Conservation (phyloP, 2,329 filamentous ascomycete genomes). For the Herpotrichia juniperi region DNA sequence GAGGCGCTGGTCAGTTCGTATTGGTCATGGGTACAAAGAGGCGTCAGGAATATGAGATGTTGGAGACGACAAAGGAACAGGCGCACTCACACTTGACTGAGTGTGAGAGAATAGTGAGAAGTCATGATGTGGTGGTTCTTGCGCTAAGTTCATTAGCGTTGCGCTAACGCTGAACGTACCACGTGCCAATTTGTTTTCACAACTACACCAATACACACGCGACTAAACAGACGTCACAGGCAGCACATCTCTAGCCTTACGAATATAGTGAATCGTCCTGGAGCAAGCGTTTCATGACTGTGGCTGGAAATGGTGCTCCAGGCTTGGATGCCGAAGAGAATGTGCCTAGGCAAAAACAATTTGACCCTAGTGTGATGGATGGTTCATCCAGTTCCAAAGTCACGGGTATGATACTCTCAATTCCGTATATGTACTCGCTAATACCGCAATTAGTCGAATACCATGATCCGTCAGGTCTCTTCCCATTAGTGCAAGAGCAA, state of each 20-base stretch:
- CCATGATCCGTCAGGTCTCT: conserved; percentile 89
- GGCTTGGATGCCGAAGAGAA: conserved; percentile 42
- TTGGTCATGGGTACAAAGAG: conserved; percentile 8
- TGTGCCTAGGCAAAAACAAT: conserved; percentile 36
- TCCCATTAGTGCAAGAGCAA: conserved; percentile 78
- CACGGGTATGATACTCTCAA: conserved; percentile 47
- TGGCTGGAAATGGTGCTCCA: conserved; percentile 46
- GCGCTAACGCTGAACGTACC: background rate
- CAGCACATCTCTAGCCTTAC: conserved; percentile 7
- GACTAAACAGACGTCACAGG: conserved; percentile 25
- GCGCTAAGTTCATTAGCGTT: background rate
- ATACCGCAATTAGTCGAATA: conserved; percentile 75
- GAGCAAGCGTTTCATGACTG: conserved; percentile 39
- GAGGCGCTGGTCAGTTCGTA: background rate
- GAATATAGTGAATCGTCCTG: conserved; percentile 7
- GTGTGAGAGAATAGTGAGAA: background rate
- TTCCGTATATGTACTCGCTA: background rate
- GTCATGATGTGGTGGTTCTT: background rate
- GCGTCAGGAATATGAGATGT: background rate
- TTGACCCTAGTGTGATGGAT: conserved; percentile 46
- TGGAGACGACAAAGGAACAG: background rate
- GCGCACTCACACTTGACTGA: no score
- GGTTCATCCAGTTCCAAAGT: conserved; percentile 56
- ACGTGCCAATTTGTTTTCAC: conserved; percentile 1
- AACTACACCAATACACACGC: conserved; percentile 4